These are phyloP conservation scores for Boletus rufocinnamomeus DNA, from an alignment of 768 basidiomycete genomes.

Conservation along the genomic window DNA sequence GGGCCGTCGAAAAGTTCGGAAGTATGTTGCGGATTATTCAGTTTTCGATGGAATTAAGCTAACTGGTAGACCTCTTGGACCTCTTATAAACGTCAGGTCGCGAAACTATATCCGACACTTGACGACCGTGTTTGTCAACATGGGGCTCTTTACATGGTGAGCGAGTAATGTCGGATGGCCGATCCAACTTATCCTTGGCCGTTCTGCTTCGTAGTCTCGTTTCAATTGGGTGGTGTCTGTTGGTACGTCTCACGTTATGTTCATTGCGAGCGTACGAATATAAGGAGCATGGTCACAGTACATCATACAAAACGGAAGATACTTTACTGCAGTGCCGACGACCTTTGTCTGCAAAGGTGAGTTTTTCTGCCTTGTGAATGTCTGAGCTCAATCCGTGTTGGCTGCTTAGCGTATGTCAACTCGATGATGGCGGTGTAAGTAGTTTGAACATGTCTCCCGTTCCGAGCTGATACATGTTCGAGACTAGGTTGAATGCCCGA, in stretches of 20 bases:
- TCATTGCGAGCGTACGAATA: background rate
- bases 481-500: constrained; percentile 17
- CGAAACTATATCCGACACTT: constrained; percentile 13
- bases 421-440: constrained; percentile 22
- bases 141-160: constrained; percentile 21
- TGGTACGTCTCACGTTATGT: background rate
- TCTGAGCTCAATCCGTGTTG: background rate
- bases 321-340: constrained; percentile 4
- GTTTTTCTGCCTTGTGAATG: background rate
- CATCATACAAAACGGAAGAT: background rate
- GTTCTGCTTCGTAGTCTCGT: background rate
- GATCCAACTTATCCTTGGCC: background rate
- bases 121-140: constrained; percentile 17
- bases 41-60: background rate
- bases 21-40: background rate
- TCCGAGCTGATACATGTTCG: background rate
- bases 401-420: constrained; percentile 7
- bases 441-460: background rate
- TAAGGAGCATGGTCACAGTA: background rate
- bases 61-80: background rate
- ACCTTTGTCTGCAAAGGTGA: constrained; percentile 9
- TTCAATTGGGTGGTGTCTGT: constrained; percentile 9
- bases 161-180: background rate
- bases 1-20: constrained; percentile 9
- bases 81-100: background rate